phyloP scores from a whole-genome alignment of 2,329 filamentous ascomycete species.

The Geosmithia flava region DNA sequence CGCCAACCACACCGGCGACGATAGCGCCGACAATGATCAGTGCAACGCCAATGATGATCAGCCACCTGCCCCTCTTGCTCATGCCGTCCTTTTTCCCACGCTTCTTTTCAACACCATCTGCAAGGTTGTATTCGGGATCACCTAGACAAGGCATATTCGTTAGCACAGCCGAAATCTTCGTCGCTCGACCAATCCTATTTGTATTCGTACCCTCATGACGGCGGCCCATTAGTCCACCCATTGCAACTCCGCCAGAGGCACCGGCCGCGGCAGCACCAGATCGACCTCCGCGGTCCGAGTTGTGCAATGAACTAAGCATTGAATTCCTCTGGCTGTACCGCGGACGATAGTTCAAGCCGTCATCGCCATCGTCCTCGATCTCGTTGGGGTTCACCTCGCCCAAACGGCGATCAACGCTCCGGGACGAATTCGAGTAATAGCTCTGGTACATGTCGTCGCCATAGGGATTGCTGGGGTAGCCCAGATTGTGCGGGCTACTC shows the following conservation, averaged over 20 bases:
- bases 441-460: conserved; percentile 55
- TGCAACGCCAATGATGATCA: conserved; percentile 51
- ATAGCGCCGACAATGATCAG: conserved; percentile 59
- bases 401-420: conserved; percentile 33
- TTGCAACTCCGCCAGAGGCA: conserved; percentile 25
- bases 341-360: conserved; percentile 51
- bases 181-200: neutral
- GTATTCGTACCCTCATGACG: conserved; percentile 8
- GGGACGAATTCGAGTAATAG: conserved; percentile 33
- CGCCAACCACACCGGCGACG: conserved; percentile 62
- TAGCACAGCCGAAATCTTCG: neutral
- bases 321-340: conserved; percentile 35
- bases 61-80: conserved; percentile 57
- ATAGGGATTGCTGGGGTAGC: conserved; percentile 6
- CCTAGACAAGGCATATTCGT: conserved; percentile 6
- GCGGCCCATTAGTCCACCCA: conserved; percentile 15
- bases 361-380: conserved; percentile 80
- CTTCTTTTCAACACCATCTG: conserved; percentile 42
- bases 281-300: conserved; percentile 18
- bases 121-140: conserved; percentile 19
- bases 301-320: conserved; percentile 42
- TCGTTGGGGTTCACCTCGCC: conserved; percentile 63
- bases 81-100: conserved; percentile 39
- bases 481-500: conserved; percentile 1
- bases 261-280: conserved; percentile 33